Conservation (phyloP, 805 yeast genomes). For the Jamesozyma hellenica region DNA sequence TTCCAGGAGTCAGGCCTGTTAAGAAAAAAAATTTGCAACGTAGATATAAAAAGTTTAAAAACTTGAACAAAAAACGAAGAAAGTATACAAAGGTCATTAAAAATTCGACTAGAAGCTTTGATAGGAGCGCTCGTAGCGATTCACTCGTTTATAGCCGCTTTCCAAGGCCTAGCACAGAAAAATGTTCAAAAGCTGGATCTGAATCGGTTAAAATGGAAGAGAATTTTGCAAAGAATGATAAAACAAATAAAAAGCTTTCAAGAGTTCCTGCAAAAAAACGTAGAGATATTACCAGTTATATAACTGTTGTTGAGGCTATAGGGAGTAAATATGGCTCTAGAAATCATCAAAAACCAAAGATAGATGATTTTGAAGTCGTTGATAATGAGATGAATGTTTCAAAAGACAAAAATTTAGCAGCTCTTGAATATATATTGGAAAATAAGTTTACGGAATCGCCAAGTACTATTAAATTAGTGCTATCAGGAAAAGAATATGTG, state of each 20-base stretch:
- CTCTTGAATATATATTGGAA: constrained; percentile 10
- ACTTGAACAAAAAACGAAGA: too few species aligned
- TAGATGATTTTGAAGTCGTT: not conserved
- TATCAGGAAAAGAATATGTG: constrained; percentile 9
- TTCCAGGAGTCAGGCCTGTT: not conserved
- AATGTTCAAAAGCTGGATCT: too few species aligned
- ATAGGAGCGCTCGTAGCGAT: too few species aligned
- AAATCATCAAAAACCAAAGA: not conserved
- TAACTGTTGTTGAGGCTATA: constrained; percentile 22
- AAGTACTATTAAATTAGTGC: constrained; percentile 9
- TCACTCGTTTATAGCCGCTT: too few species aligned
- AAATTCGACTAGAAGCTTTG: too few species aligned
- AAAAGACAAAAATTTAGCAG: not conserved
- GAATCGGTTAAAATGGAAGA: too few species aligned
- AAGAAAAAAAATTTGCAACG: not conserved
- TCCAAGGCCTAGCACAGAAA: too few species aligned
- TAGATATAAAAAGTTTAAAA: too few species aligned
- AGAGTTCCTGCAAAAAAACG: too few species aligned
- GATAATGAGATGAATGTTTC: not conserved
- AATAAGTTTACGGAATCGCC: constrained; percentile 11
- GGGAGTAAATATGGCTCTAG: constrained; percentile 13
- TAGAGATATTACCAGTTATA: constrained; percentile 15
- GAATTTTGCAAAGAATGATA: too few species aligned
- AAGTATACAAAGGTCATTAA: not conserved
- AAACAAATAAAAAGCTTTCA: too few species aligned